Evolutionary conservation across 108 stramenopile genomes (phyloP).

Genomic region (Heterococcus sp.): DNA sequence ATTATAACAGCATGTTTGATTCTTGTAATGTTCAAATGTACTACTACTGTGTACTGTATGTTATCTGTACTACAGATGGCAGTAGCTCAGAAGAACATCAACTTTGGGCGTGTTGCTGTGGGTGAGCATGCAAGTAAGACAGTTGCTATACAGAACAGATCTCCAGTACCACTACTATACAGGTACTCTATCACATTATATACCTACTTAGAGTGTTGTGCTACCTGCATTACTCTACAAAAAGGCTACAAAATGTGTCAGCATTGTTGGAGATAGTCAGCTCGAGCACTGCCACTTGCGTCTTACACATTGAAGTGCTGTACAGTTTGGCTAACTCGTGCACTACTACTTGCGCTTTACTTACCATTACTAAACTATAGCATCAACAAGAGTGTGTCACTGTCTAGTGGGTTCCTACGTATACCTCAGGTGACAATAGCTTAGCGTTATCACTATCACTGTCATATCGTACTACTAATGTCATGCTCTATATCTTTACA

Average conservation of each 20-base stretch:
- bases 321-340: not conserved
- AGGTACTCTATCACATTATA: too few relatives aligned
- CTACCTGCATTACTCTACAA: too few relatives aligned
- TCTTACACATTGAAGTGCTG: not conserved
- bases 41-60: too few relatives aligned
- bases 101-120: conserved; percentile 44
- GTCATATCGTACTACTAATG: too few relatives aligned
- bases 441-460: too few relatives aligned
- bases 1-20: too few relatives aligned
- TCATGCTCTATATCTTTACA: not conserved
- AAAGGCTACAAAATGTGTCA: too few relatives aligned
- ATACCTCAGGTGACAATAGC: too few relatives aligned
- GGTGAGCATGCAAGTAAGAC: conserved; percentile 31
- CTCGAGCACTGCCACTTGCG: not conserved
- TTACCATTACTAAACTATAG: not conserved
- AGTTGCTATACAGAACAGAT: conserved; percentile 27
- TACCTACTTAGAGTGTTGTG: too few relatives aligned
- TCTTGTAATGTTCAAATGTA: too few relatives aligned
- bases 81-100: conserved; percentile 46
- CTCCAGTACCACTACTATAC: conserved; percentile 34
- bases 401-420: conserved; percentile 23
- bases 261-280: too few relatives aligned
- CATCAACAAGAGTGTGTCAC: conserved; percentile 39
- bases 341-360: not conserved
- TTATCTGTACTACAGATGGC: too few relatives aligned